phyloP scores from a whole-genome alignment of 495 filamentous ascomycete species.

The Xylaria flabelliformis region DNA sequence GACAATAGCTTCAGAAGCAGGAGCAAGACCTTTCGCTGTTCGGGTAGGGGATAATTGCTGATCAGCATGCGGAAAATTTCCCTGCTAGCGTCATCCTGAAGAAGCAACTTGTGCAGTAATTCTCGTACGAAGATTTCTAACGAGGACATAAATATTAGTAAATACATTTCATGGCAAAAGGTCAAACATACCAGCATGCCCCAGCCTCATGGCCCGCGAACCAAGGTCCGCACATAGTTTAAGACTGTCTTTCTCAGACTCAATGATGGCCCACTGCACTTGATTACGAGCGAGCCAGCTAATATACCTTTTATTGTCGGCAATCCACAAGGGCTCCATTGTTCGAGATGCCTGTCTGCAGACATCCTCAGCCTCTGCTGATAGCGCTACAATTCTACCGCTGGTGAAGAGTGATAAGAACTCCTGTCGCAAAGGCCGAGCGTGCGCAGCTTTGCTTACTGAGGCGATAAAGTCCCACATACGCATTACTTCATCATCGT shows the following conservation, averaged over 20 bases:
- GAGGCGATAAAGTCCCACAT: slow-evolving; percentile 54
- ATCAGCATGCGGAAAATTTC: slow-evolving; percentile 53
- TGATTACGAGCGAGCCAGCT: slow-evolving; percentile 78
- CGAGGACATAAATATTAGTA: slow-evolving; percentile 26
- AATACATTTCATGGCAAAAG: neutral
- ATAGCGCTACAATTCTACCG: slow-evolving; percentile 72
- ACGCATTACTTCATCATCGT: slow-evolving; percentile 56
- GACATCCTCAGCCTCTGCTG: slow-evolving; percentile 76
- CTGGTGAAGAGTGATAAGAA: slow-evolving; percentile 64
- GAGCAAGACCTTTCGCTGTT: slow-evolving; percentile 65
- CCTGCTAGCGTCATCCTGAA: slow-evolving; percentile 43
- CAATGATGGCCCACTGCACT: slow-evolving; percentile 54
- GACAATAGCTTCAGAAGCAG: slow-evolving; percentile 65
- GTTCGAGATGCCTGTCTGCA: slow-evolving; percentile 42
- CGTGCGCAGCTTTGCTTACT: slow-evolving; percentile 15
- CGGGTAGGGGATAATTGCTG: slow-evolving; percentile 55
- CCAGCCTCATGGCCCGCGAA: slow-evolving; percentile 71
- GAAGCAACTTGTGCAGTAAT: slow-evolving; percentile 53
- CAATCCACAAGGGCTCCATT: slow-evolving; percentile 63
- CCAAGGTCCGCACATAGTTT: slow-evolving; percentile 67
- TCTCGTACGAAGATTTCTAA: slow-evolving; percentile 63
- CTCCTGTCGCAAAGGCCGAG: slow-evolving; percentile 46
- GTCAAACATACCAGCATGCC: slow-evolving; percentile 68
- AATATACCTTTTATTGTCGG: slow-evolving; percentile 67
- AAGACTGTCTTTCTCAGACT: slow-evolving; percentile 46